Percentiles rank a stretch among this genome's conserved stretches.
Conservation (phyloP, 306 rosid species). For the Biancaea sappan region DNA sequence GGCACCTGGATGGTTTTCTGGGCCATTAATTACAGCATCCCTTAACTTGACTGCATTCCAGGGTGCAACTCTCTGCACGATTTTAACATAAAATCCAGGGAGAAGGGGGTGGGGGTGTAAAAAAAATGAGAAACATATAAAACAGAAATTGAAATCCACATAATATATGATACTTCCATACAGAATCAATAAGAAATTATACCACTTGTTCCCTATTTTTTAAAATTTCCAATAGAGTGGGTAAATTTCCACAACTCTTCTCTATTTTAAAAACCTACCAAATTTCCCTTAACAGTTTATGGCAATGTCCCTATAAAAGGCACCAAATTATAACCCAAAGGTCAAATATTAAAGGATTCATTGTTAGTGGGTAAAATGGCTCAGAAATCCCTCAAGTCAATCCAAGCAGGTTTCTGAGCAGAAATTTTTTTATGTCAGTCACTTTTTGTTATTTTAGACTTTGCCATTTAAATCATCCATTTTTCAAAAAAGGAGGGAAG, state of each 20-base stretch:
- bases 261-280: background rate
- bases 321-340: background rate
- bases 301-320: background rate
- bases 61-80: conserved; percentile 82
- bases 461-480: background rate
- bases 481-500: background rate
- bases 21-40: conserved; percentile 74
- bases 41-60: conserved; percentile 79
- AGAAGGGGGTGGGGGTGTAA: background rate
- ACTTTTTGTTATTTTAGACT: background rate
- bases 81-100: conserved; percentile 19
- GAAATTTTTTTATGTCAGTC: background rate
- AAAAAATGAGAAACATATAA: conserved; percentile 29
- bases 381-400: background rate
- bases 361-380: background rate
- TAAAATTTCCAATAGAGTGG: background rate
- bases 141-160: background rate
- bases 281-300: background rate
- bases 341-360: background rate
- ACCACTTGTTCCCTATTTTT: background rate
- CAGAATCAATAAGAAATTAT: conserved; percentile 24
- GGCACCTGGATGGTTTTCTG: conserved; percentile 90
- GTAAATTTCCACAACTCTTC: background rate
- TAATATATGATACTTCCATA: conserved; percentile 3
- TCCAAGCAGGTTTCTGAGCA: background rate